Conservation (phyloP, 345 rosid genomes). For the Lumnitzera littorea region DNA sequence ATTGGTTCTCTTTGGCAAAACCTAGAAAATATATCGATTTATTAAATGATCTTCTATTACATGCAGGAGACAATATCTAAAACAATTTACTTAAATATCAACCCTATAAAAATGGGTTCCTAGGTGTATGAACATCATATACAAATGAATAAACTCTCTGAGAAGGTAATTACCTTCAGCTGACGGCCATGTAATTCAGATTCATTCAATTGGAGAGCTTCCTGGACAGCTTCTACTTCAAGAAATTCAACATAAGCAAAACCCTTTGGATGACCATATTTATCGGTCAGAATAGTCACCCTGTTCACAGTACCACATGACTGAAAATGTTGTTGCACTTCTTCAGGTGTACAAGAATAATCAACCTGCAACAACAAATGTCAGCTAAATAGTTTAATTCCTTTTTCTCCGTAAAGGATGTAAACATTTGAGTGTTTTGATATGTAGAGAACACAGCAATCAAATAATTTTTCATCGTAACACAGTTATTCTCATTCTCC, state of each 20-base stretch:
- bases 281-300: constrained; percentile 90
- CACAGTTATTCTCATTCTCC: no score
- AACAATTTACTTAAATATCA: not conserved
- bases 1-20: constrained; percentile 80
- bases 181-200: constrained; percentile 97
- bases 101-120: not conserved
- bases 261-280: constrained; percentile 94
- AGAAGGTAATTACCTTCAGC: constrained; percentile 43
- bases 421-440: no score
- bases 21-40: constrained; percentile 27
- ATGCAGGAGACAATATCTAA: not conserved
- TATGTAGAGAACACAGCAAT: not conserved
- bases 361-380: constrained; percentile 53
- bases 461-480: no score
- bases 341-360: constrained; percentile 95
- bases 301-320: constrained; percentile 93
- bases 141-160: not conserved
- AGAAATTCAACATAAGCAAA: constrained; percentile 93
- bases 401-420: no score
- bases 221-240: constrained; percentile 78
- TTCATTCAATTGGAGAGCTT: constrained; percentile 75
- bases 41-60: not conserved
- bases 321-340: constrained; percentile 97
- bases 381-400: constrained; percentile 1
- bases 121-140: not conserved